phyloP scores from a whole-genome alignment of 306 rosid genomes.

The Canavalia ensiformis region DNA sequence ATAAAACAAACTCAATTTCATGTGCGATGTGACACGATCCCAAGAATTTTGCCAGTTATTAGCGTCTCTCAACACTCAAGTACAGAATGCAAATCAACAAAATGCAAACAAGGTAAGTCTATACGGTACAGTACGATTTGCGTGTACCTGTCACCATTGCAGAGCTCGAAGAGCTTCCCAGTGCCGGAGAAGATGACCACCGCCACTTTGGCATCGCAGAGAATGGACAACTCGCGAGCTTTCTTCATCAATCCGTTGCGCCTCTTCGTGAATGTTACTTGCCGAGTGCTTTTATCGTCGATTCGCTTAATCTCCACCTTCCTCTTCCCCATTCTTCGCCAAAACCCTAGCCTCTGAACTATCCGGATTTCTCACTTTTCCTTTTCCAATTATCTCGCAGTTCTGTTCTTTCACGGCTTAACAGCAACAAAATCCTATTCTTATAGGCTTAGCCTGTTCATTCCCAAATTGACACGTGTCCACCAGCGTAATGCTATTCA shows the following conservation, averaged over 20 bases:
- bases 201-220: constrained; percentile 41
- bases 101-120: not conserved
- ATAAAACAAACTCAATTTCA: not conserved
- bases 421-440: not conserved
- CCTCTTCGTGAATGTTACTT: constrained; percentile 43
- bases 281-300: constrained; percentile 41
- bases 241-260: constrained; percentile 45
- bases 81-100: not conserved
- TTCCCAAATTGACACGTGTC: not conserved
- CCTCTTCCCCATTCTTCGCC: constrained; percentile 37
- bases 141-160: constrained; percentile 37
- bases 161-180: constrained; percentile 37
- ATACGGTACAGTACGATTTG: not conserved
- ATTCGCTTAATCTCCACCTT: constrained; percentile 38
- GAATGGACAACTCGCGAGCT: constrained; percentile 37
- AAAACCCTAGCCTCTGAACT: constrained; percentile 19
- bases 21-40: constrained; percentile 1
- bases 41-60: not conserved
- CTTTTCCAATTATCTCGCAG: not conserved
- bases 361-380: not conserved
- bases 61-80: not conserved
- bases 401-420: not conserved
- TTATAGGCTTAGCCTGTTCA: not conserved
- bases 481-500: not conserved
- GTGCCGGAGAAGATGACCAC: constrained; percentile 31